phyloP scores from a whole-genome alignment of 2,329 filamentous ascomycete genomes.

The Colletotrichum melonis region DNA sequence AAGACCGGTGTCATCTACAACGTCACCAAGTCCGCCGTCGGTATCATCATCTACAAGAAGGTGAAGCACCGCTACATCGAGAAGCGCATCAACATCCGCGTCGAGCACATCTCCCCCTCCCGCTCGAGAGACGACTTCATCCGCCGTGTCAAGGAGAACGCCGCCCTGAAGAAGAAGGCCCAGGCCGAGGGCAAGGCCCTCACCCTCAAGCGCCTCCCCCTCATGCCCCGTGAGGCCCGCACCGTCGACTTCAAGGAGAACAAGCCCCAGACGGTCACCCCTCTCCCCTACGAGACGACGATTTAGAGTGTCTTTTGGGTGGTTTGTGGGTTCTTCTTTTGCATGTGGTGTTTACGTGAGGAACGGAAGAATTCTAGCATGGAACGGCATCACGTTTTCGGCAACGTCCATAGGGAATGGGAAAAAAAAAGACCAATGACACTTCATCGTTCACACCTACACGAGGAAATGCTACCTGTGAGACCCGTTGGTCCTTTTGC shows the following conservation, averaged over 20 bases:
- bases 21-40: conserved; percentile 97
- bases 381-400: conserved; percentile 39
- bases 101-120: conserved; percentile 96
- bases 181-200: conserved; percentile 89
- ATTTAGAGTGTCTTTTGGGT: conserved; percentile 72
- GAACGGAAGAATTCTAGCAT: conserved; percentile 39
- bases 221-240: conserved; percentile 81
- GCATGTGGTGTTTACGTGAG: conserved; percentile 39
- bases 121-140: conserved; percentile 98
- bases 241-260: conserved; percentile 85
- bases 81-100: conserved; percentile 99
- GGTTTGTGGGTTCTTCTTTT: conserved; percentile 38
- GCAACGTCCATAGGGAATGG: conserved; percentile 39
- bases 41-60: conserved; percentile 99
- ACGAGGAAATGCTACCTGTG: conserved; percentile 18
- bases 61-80: conserved; percentile 99
- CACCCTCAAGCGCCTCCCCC: conserved; percentile 92
- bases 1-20: conserved; percentile 99
- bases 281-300: conserved; percentile 96
- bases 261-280: conserved; percentile 89
- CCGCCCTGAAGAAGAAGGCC: conserved; percentile 90
- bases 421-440: conserved; percentile 37
- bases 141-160: conserved; percentile 95
- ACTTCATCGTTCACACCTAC: conserved; percentile 27
- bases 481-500: conserved; percentile 13